phyloP scores from a whole-genome alignment of 495 filamentous ascomycete species.

The Talaromyces proteolyticus region DNA sequence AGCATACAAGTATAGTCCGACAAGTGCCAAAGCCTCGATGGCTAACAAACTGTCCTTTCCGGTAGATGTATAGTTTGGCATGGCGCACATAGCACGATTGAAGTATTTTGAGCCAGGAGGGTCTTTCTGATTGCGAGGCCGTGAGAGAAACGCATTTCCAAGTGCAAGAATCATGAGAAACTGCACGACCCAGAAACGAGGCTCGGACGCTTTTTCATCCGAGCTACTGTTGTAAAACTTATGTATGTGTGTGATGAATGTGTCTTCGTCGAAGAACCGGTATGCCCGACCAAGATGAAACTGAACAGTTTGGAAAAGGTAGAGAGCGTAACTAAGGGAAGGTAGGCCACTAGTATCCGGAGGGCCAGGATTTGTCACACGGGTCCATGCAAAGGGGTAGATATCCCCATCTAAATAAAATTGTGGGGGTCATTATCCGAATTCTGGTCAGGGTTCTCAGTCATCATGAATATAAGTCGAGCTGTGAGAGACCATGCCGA shows the following conservation, averaged over 20 bases:
- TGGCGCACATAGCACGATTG: slow-evolving; percentile 28
- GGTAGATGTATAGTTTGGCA: slow-evolving; percentile 24
- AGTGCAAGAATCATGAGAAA: slow-evolving; percentile 33
- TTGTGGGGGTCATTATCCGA: slow-evolving; percentile 6
- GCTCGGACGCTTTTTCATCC: slow-evolving; percentile 11
- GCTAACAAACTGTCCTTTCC: slow-evolving; percentile 23
- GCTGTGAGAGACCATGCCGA: slow-evolving; percentile 26
- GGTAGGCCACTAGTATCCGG: slow-evolving; percentile 24
- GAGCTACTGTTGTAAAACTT: slow-evolving; percentile 21
- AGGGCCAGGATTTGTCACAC: slow-evolving; percentile 9
- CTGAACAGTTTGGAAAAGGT: slow-evolving; percentile 28
- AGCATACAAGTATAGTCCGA: slow-evolving; percentile 29
- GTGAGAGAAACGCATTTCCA: slow-evolving; percentile 29
- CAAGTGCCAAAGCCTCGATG: slow-evolving; percentile 26
- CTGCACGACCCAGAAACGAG: slow-evolving; percentile 30
- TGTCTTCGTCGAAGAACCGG: slow-evolving; percentile 29
- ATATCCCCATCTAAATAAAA: slow-evolving; percentile 20
- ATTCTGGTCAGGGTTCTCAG: slow-evolving; percentile 16
- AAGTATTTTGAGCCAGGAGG: slow-evolving; percentile 28
- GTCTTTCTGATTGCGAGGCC: slow-evolving; percentile 13
- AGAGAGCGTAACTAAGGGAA: slow-evolving; percentile 26
- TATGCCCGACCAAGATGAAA: slow-evolving; percentile 28
- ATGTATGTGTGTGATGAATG: slow-evolving; percentile 19
- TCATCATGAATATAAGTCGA: slow-evolving; percentile 23
- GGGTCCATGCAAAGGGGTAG: slow-evolving; percentile 25